phyloP scores from a whole-genome alignment of 176 grass and related monocot species.

The Saccharum spontaneum region DNA sequence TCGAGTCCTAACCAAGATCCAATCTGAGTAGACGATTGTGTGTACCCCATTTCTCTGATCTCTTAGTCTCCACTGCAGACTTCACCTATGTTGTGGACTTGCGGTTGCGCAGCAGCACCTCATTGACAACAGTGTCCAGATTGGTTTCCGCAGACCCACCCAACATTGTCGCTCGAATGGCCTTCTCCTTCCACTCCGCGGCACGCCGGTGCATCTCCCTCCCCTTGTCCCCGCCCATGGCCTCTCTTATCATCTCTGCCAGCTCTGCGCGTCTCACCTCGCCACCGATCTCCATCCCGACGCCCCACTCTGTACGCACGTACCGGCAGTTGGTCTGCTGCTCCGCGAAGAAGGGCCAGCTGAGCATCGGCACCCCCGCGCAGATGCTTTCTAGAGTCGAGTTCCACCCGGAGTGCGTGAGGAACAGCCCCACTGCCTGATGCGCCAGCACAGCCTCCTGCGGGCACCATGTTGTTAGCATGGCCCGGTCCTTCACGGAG shows the following conservation, averaged over 20 bases:
- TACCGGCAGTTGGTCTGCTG: conserved; percentile 75
- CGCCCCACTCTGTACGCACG: conserved; percentile 55
- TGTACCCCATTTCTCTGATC: too few species aligned
- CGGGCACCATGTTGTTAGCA: conserved; percentile 63
- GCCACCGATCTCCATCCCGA: conserved; percentile 74
- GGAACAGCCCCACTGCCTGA: conserved; percentile 52
- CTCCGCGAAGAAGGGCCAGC: conserved; percentile 86
- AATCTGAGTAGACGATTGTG: too few species aligned
- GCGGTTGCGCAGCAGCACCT: neutral
- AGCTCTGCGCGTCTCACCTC: conserved; percentile 39
- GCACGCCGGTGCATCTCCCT: neutral
- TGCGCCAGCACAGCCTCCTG: conserved; percentile 69
- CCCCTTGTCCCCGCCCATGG: neutral
- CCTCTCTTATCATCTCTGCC: neutral
- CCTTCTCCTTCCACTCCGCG: neutral
- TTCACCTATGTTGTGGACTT: neutral
- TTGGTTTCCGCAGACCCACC: neutral
- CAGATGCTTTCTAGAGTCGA: conserved; percentile 69
- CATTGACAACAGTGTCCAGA: neutral
- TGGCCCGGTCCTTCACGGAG: conserved; percentile 39
- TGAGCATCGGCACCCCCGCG: conserved; percentile 63
- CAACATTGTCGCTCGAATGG: neutral
- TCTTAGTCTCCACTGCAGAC: too few species aligned
- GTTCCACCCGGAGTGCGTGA: conserved; percentile 83
- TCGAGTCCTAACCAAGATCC: too few species aligned